Evolutionary conservation across 305 asterid genomes (phyloP), one percentile per base, ranked within the genome.

Genomic region (Fraxinus baroniana): DNA sequence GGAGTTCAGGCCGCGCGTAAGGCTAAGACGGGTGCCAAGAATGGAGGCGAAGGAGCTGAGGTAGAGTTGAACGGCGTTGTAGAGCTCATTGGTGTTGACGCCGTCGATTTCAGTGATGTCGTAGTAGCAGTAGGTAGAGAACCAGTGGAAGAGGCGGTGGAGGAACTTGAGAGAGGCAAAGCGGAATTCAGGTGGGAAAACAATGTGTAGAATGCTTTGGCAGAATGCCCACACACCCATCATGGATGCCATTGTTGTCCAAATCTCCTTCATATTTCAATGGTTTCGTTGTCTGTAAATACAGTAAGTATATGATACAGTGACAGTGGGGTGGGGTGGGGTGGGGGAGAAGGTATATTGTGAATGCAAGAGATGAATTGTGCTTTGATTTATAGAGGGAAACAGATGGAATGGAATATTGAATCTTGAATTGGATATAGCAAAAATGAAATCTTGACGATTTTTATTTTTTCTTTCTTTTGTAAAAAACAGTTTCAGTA

Each of bases 61-160:
- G 83, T 95, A 95, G 33, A 92, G 92, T 76, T 93, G 97, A 24
- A 92, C 98, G 80, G 97, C 97, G 93, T 90, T 90, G 91, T 95
- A 93, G 20, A 95, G 98, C 83, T 95, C 98, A 90, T 93, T 95
- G 80, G 98, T 93, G 89, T 92, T 95, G 15, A 93, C 98, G 72
- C 98, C 98, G 82, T 95, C 98, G 75, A 88, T 92, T 77, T 95
- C 98, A 0, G 97, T 93, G 46, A 95, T 95, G 87, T 95, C 98
- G 84, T 91, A 95, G 89, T 93, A 94, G 86, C 97, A 92, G 83
- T 91, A 91, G 79, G 94, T 28, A 7, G 98, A 95, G 90, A 92
- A 92, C 88, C 89, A 91, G 87, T 81, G 83, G 90, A 84, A 87
- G 36, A 90, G 0, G 57, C 91, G 92, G 87, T 84, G 87, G 86